phyloP scores from a whole-genome alignment of 2,329 filamentous ascomycete species.

The Fusarium nematophilum region DNA sequence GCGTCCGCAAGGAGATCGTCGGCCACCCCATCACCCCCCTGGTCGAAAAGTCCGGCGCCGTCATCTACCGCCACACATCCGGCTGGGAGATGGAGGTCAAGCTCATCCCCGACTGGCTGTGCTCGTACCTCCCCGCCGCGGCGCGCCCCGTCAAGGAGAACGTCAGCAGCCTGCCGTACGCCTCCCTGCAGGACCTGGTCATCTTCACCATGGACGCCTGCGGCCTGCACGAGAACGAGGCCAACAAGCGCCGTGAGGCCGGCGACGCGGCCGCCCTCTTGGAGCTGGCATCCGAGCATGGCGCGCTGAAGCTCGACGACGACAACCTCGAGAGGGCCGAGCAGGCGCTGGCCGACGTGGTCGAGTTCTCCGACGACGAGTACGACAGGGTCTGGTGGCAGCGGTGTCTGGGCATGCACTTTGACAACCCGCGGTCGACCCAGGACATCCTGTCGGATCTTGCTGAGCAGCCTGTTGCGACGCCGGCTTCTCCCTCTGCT shows the following conservation, averaged over 20 bases:
- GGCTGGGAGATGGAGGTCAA: slow-evolving; percentile 46
- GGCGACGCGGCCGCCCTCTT: slow-evolving; percentile 42
- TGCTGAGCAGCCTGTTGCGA: slow-evolving; percentile 26
- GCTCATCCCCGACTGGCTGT: slow-evolving; percentile 46
- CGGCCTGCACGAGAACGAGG: slow-evolving; percentile 40
- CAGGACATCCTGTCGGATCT: slow-evolving; percentile 47
- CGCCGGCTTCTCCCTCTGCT: slow-evolving; percentile 17
- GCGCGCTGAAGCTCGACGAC: slow-evolving; percentile 40
- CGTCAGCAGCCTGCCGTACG: slow-evolving; percentile 39
- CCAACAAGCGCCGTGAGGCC: slow-evolving; percentile 43
- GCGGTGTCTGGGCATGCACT: slow-evolving; percentile 39
- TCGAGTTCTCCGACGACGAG: slow-evolving; percentile 39
- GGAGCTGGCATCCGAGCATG: slow-evolving; percentile 42
- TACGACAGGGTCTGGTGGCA: slow-evolving; percentile 47
- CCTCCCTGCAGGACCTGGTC: slow-evolving; percentile 42
- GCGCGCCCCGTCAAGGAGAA: slow-evolving; percentile 40
- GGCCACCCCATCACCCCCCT: slow-evolving; percentile 45
- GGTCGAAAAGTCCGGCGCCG: slow-evolving; percentile 40
- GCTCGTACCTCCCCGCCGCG: slow-evolving; percentile 42
- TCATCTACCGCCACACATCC: slow-evolving; percentile 40
- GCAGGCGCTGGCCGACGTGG: slow-evolving; percentile 41
- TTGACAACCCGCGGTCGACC: slow-evolving; percentile 38
- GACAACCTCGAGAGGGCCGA: slow-evolving; percentile 41
- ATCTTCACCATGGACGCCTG: slow-evolving; percentile 46
- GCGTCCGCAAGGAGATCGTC: slow-evolving; percentile 44